These are phyloP conservation scores for Penicillium egyptiacum DNA, from an alignment of 495 filamentous ascomycete genomes.

Conservation along the genomic window DNA sequence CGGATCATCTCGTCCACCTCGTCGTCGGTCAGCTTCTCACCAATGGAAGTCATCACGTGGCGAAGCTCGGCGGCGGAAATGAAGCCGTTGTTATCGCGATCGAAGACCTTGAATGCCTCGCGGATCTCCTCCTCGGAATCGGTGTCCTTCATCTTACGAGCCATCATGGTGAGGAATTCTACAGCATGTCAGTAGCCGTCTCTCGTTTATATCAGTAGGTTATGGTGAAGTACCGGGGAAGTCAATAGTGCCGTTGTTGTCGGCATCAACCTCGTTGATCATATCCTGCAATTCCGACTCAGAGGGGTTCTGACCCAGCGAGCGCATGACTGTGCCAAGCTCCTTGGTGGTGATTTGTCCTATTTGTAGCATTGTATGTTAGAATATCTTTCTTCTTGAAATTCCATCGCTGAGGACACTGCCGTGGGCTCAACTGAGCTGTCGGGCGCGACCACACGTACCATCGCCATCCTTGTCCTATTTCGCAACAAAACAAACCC, in stretches of 20 bases:
- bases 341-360: slow-evolving; percentile 99
- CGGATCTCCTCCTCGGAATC: slow-evolving; percentile 99
- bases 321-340: slow-evolving; percentile 98
- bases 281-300: slow-evolving; percentile 99
- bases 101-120: slow-evolving; percentile 94
- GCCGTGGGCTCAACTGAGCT: slow-evolving; percentile 1
- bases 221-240: slow-evolving; percentile 73
- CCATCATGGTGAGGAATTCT: slow-evolving; percentile 99
- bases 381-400: neutral
- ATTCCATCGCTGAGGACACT: slow-evolving; percentile 4
- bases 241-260: slow-evolving; percentile 99
- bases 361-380: slow-evolving; percentile 32
- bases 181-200: slow-evolving; percentile 19
- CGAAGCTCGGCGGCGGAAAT: slow-evolving; percentile 97
- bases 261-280: slow-evolving; percentile 99
- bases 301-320: slow-evolving; percentile 98
- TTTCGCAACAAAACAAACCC: slow-evolving; percentile 24
- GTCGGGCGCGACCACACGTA: slow-evolving; percentile 56
- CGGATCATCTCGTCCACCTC: slow-evolving; percentile 99
- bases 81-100: slow-evolving; percentile 99
- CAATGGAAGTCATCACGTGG: slow-evolving; percentile 99
- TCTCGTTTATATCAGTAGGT: neutral
- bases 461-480: slow-evolving; percentile 99
- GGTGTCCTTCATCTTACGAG: slow-evolving; percentile 99
- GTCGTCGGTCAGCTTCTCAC: slow-evolving; percentile 98